Percentiles rank a stretch among this genome's conserved stretches.
Conservation (phyloP, 768 basidiomycete species). For the Naganishia friedmannii region DNA sequence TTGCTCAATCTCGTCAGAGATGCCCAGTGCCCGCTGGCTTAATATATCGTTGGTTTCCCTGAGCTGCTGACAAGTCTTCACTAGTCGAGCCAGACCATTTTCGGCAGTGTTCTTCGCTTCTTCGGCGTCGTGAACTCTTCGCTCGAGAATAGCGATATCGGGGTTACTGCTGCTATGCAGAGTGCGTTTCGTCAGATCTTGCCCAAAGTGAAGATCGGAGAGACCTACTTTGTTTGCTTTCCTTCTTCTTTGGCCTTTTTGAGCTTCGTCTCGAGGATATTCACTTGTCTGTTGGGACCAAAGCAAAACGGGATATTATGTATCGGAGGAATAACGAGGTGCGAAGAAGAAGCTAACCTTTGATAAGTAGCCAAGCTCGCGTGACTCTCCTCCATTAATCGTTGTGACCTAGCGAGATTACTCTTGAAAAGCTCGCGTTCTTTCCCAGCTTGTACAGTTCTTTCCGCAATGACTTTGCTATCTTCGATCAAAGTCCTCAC, state of each 20-base stretch:
- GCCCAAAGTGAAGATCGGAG: neutral
- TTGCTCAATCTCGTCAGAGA: slow-evolving; percentile 64
- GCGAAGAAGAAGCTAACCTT: slow-evolving; percentile 53
- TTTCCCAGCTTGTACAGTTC: slow-evolving; percentile 77
- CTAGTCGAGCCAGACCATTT: slow-evolving; percentile 62
- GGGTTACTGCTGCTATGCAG: neutral
- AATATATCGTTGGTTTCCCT: slow-evolving; percentile 74
- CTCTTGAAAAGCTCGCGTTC: slow-evolving; percentile 87
- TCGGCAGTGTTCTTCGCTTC: slow-evolving; percentile 62
- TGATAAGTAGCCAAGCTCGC: slow-evolving; percentile 81
- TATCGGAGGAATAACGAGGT: no score
- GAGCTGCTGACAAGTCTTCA: slow-evolving; percentile 69
- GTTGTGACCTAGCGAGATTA: slow-evolving; percentile 87
- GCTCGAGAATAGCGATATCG: neutral
- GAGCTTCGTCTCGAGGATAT: slow-evolving; percentile 41
- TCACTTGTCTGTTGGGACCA: slow-evolving; percentile 42
- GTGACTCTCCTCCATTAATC: slow-evolving; percentile 78
- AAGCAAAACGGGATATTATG: neutral
- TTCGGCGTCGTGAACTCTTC: neutral
- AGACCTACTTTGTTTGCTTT: neutral
- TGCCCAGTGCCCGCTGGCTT: slow-evolving; percentile 66
- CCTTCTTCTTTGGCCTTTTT: slow-evolving; percentile 6
- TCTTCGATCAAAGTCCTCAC: slow-evolving; percentile 79
- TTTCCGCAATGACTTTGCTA: slow-evolving; percentile 77
- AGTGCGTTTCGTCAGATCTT: neutral